Base-by-base conservation (phyloP, 352 stramenopile genomes). In the Globisporangium polare region DNA sequence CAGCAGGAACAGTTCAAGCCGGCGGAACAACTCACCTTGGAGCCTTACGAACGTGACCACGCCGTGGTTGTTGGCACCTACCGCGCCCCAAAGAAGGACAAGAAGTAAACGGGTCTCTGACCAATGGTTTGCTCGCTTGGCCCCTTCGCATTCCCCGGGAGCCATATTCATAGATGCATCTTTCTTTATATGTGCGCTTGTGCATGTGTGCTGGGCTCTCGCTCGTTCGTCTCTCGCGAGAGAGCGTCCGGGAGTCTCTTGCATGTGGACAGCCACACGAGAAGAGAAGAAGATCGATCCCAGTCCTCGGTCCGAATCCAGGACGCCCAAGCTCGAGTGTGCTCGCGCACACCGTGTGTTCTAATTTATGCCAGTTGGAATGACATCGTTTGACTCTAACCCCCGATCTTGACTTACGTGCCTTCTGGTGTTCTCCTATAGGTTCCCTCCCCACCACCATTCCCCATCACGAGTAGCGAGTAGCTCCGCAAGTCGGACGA, bases 31-130 rank as follows among this genome's bases (percentile, higher is more conserved):
- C 82, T 99, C 59, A 99, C 97, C 63, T 86, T 99, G 68, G 97
- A 99, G 82, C 97, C 97, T 53, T 99, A 99, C 78, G 97, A 99
- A 86, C 90, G 97, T 75, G 97, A 99, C 74, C 97, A 99, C 79
- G 97, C 96, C 60, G 96, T 99, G 27, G 94, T 99, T 53, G 97
- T 99, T 61, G 95, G 92, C 58, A 80, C 96, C 55, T 99, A 99
- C 87, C 83, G 97, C 66, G 87, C 86, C 42, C 86, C 72, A 35
- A 98, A 98, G 82, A 98, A 98, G 81, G 93, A 97, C 70, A 93
- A 96, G 79, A 86, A 88, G 74, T 84, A 84, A 70, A 67, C 50
- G 22, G 53, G 41, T 54, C 29, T n/a, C 10, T 29, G 15, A 31
- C 37, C 18, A 2, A 31, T 61, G 42, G 29, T 57, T 60, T 63